These are phyloP conservation scores for Cytidiella melzeri DNA, from an alignment of 768 basidiomycete species.

Conservation along the genomic window DNA sequence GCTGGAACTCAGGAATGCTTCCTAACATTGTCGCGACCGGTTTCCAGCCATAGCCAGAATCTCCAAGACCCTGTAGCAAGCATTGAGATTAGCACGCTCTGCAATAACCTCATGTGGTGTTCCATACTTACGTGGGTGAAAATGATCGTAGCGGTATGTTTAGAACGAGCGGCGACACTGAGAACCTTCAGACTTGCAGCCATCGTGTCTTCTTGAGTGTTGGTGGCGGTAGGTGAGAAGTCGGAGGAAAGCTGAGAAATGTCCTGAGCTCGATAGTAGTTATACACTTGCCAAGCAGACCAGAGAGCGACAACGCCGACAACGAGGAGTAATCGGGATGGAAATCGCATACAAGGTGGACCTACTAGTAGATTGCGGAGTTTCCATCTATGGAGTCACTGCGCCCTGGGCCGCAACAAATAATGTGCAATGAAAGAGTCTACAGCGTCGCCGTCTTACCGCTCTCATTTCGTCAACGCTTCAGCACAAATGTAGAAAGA, in stretches of 20 bases:
- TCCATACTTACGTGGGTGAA: constrained; percentile 74
- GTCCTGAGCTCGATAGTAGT: neutral
- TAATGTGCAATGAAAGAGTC: no score
- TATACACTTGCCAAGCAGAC: neutral
- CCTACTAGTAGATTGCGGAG: no score
- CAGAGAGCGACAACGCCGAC: neutral
- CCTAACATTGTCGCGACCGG: constrained; percentile 69
- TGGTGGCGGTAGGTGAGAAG: neutral
- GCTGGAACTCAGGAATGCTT: constrained; percentile 44
- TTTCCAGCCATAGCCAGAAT: constrained; percentile 70
- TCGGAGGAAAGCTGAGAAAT: neutral
- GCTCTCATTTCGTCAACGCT: no score
- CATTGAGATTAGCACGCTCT: neutral
- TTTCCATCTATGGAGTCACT: no score
- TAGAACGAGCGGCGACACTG: constrained; percentile 45
- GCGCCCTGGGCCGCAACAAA: no score
- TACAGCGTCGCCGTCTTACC: no score
- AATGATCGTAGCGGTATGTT: constrained; percentile 83
- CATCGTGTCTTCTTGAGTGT: constrained; percentile 17
- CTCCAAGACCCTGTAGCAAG: constrained; percentile 61
- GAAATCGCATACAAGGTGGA: no score
- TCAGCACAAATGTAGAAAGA: neutral
- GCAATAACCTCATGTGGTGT: neutral
- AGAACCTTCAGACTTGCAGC: constrained; percentile 39
- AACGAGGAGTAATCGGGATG: constrained; percentile 1